Conservation (phyloP, 2,329 filamentous ascomycete genomes). For the Pseudocercospora pini-densiflorae region DNA sequence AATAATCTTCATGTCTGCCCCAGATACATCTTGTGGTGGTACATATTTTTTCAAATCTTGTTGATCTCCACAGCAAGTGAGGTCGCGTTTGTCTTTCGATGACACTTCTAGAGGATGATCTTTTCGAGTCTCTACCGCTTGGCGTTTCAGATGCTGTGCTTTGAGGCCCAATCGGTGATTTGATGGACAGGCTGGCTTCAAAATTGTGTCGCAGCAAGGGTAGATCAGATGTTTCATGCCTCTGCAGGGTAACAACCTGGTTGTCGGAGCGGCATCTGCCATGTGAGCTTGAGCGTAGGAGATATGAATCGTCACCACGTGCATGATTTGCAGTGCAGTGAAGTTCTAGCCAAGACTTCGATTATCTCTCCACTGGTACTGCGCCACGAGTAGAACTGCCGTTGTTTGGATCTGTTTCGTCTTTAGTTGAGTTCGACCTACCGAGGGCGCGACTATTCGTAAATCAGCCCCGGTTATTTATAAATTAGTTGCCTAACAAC, state of each 20-base stretch:
- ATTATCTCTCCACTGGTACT: neutral
- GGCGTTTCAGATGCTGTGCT: neutral
- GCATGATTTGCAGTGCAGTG: neutral
- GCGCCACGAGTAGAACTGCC: constrained; percentile 6
- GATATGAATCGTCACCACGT: neutral
- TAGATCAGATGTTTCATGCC: neutral
- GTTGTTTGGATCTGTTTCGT: neutral
- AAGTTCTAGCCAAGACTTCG: neutral
- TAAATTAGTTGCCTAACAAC: too few relatives aligned
- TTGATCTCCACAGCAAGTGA: neutral
- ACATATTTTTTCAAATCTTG: neutral
- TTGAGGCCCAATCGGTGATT: neutral
- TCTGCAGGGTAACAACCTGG: neutral
- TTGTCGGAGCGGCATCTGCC: neutral
- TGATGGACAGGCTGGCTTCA: neutral
- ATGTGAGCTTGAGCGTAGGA: neutral
- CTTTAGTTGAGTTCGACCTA: neutral
- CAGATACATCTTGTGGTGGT: neutral
- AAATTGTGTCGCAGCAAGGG: neutral
- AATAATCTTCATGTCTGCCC: neutral
- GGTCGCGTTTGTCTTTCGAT: neutral
- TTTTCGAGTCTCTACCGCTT: neutral
- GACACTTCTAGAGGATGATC: neutral
- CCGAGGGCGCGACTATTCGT: too few relatives aligned
- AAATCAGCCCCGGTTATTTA: too few relatives aligned